phyloP scores from a whole-genome alignment of 441 rosid genomes.

The Erysimum cheiri region DNA sequence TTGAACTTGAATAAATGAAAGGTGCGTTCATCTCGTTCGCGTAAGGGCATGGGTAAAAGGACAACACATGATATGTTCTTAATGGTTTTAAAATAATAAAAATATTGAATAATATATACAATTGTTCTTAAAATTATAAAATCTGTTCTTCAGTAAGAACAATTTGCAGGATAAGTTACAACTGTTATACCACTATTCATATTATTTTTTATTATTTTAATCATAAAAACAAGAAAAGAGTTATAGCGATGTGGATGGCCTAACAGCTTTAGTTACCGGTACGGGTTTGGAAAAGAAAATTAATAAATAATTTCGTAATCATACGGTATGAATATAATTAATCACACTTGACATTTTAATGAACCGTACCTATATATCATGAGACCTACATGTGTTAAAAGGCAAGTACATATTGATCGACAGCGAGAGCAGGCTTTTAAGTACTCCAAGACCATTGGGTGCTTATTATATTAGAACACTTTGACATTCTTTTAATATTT shows the following conservation, averaged over 20 bases:
- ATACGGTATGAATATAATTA: constrained; percentile 33
- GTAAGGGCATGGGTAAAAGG: no score
- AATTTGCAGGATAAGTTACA: no score
- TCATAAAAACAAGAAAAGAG: no score
- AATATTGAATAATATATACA: no score
- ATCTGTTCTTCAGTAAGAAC: no score
- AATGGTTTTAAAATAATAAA: no score
- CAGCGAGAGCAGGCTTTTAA: constrained; percentile 38
- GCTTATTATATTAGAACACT: constrained; percentile 21
- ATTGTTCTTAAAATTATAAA: no score
- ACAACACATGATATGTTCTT: no score
- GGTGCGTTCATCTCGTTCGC: constrained; percentile 9
- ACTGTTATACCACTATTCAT: no score
- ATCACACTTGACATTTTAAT: constrained; percentile 39
- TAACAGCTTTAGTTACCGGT: not conserved
- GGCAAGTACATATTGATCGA: constrained; percentile 32
- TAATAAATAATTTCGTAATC: constrained; percentile 9
- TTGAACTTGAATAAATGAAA: not conserved
- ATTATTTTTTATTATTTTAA: no score
- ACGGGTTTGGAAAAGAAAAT: constrained; percentile 3
- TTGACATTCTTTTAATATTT: not conserved
- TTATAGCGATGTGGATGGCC: no score
- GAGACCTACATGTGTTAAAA: constrained; percentile 32
- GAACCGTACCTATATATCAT: constrained; percentile 39
- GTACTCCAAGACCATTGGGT: constrained; percentile 47